Conservation (phyloP, 2,329 filamentous ascomycete genomes). For the Macrophomina phaseolina region DNA sequence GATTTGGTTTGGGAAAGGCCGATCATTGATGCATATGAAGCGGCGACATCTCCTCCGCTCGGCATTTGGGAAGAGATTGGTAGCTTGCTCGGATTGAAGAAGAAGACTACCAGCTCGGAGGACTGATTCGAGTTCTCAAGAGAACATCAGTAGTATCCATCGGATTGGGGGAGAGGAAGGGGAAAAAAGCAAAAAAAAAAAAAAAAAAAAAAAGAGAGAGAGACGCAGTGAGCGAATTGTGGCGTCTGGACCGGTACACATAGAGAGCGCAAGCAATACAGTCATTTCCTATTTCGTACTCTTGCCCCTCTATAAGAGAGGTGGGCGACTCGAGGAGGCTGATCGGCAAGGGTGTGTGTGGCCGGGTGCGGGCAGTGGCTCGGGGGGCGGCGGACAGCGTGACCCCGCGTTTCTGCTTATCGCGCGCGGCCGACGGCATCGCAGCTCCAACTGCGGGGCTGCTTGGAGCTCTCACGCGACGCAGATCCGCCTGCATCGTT, state of each 20-base stretch:
- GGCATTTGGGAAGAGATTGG: constrained; percentile 46
- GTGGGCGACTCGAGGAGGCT: too few relatives aligned
- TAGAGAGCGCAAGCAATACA: neutral
- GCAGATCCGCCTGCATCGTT: constrained; percentile 8
- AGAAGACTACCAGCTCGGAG: neutral
- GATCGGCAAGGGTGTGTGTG: neutral
- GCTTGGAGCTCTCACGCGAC: constrained; percentile 6
- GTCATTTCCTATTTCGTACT: neutral
- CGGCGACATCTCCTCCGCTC: constrained; percentile 41
- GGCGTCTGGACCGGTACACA: neutral
- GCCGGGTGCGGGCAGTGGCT: neutral
- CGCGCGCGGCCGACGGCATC: constrained; percentile 2
- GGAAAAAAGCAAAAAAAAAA: neutral
- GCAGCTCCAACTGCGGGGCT: constrained; percentile 1
- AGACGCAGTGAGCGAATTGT: too few relatives aligned
- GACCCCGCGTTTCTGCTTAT: constrained; percentile 21
- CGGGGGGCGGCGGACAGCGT: constrained; percentile 8
- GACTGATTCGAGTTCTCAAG: neutral
- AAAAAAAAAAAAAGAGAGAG: too few relatives aligned
- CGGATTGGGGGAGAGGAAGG: neutral
- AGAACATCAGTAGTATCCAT: neutral
- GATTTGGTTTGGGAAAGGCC: constrained; percentile 52
- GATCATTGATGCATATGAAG: constrained; percentile 46
- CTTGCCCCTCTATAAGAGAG: too few relatives aligned
- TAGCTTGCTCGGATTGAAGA: constrained; percentile 39